Base-by-base conservation (phyloP, 2,329 filamentous ascomycete genomes). In the Clonostachys rosea region DNA sequence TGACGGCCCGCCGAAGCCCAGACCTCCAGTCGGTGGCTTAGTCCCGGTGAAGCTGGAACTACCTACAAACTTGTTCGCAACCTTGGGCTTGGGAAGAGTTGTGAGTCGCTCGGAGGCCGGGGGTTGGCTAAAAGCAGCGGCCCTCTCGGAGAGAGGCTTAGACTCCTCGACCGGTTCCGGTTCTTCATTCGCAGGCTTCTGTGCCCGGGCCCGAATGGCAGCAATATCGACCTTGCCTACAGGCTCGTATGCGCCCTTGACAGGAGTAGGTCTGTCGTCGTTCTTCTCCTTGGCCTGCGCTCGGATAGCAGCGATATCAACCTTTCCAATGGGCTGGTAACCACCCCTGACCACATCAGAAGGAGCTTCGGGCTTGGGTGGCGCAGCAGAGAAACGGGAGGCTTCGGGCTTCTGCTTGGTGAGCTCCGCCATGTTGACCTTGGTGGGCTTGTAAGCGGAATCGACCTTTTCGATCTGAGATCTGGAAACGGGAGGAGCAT, bases 211-310 rank as follows among this genome's bases (percentile, higher is more conserved):
- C 53, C 89, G 83, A 60, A 99, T 96, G 18, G 92, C 91, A 40
- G 89, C 89, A 66, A 99, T 97, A 57, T 99, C 94, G 10, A 99
- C 92, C 70, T 96, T 97, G 42, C 94, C 94, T 17, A 97, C 76
- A 3, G 94, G 94, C 66, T 97, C 88, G 61, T 99, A 99, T 20
- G 91, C 81, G 40, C 94, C 94, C 69, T 95, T 97, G 17, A 97
- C 89, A 6, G 83, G 80, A 2, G 86, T 81, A 5, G 94, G 94
- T 47, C 91, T 79, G 55, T 96, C 87, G 59, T 96, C 90, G 42
- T 78, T 78, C 66, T 64, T 75, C 58, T 74, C 84, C 73, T 75
- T 84, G 61, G 69, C 91, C 73, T 79, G 89, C 63, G 76, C 84
- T 52, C 94, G 83, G 55, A 99, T 87, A 36, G 90, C 91, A 20